A percentile compares a stretch with the other conserved stretches of the same genome.
Conservation (phyloP, 768 basidiomycete genomes). For the Butyriboletus loyo region DNA sequence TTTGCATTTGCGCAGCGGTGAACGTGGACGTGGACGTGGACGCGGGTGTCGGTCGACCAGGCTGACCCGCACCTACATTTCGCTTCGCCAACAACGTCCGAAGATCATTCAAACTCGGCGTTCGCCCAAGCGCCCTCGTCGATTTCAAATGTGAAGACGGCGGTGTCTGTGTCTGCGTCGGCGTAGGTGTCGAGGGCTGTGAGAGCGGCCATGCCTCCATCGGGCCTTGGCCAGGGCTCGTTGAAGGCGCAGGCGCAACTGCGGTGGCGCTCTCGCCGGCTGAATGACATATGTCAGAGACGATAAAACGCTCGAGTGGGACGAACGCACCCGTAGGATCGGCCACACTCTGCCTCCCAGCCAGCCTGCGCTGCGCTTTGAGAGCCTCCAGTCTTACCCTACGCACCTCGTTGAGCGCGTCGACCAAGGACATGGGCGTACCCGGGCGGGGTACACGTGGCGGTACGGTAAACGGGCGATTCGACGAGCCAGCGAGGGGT, state of each 20-base stretch:
- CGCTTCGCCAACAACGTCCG: conserved; percentile 16
- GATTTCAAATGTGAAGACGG: not conserved
- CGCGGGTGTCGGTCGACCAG: not conserved
- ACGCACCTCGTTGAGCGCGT: conserved; percentile 23
- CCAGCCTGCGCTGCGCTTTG: not conserved
- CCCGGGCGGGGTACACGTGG: conserved; percentile 18
- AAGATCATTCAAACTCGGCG: conserved; percentile 16
- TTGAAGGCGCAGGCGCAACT: not conserved
- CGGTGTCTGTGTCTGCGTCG: not conserved
- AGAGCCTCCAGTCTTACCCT: not conserved
- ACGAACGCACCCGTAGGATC: not conserved
- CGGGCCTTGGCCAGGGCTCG: not conserved
- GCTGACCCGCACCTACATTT: not conserved
- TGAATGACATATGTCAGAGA: not conserved
- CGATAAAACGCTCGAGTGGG: too few relatives aligned
- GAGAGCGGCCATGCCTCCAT: not conserved
- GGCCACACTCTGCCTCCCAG: not conserved
- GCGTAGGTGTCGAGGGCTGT: not conserved
- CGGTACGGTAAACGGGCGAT: conserved; percentile 19
- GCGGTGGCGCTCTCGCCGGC: not conserved
- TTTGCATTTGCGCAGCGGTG: not conserved
- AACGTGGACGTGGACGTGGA: not conserved
- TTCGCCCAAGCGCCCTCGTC: not conserved
- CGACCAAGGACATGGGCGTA: conserved; percentile 17
- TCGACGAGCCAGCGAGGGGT: not conserved